phyloP scores from a whole-genome alignment of 768 basidiomycete genomes.

The Phanerochaete sordida region DNA sequence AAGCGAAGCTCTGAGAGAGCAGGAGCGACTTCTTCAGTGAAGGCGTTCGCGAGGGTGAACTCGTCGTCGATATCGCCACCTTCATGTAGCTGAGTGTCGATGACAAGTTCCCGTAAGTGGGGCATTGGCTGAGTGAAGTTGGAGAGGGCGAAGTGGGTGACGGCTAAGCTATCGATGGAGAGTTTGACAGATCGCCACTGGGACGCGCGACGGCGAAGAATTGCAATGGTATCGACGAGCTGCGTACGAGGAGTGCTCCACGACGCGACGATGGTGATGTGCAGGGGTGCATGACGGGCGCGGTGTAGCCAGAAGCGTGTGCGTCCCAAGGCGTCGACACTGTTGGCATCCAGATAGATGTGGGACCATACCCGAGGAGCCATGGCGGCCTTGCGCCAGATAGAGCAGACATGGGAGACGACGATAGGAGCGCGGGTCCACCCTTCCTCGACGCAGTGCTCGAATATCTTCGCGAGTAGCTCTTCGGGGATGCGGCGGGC shows the following conservation, averaged over 20 bases:
- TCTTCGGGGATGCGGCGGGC: slow-evolving; percentile 55
- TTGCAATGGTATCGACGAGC: slow-evolving; percentile 32
- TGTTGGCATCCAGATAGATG: slow-evolving; percentile 48
- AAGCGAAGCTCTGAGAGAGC: slow-evolving; percentile 12
- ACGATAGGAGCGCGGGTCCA: slow-evolving; percentile 54
- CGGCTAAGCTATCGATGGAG: slow-evolving; percentile 32
- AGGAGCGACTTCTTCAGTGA: slow-evolving; percentile 16
- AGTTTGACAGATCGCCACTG: slow-evolving; percentile 46
- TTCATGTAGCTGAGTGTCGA: slow-evolving; percentile 4
- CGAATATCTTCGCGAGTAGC: slow-evolving; percentile 51
- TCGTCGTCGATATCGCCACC: not conserved
- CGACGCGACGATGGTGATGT: slow-evolving; percentile 37
- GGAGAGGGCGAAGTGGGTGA: slow-evolving; percentile 37
- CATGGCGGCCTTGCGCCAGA: slow-evolving; percentile 52
- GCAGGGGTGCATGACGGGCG: slow-evolving; percentile 39
- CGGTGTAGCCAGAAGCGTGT: slow-evolving; percentile 50
- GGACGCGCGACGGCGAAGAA: slow-evolving; percentile 35
- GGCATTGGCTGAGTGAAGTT: slow-evolving; percentile 34
- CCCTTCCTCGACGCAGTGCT: slow-evolving; percentile 44
- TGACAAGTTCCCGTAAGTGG: slow-evolving; percentile 28
- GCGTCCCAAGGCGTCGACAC: slow-evolving; percentile 36
- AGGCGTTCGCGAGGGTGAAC: slow-evolving; percentile 7
- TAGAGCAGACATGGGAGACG: slow-evolving; percentile 54
- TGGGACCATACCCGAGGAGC: slow-evolving; percentile 57
- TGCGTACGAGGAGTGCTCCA: slow-evolving; percentile 25